Evolutionary conservation across 805 yeast genomes (phyloP), one percentile per base, ranked within the genome.

Genomic region (Starmerella kuoi): DNA sequence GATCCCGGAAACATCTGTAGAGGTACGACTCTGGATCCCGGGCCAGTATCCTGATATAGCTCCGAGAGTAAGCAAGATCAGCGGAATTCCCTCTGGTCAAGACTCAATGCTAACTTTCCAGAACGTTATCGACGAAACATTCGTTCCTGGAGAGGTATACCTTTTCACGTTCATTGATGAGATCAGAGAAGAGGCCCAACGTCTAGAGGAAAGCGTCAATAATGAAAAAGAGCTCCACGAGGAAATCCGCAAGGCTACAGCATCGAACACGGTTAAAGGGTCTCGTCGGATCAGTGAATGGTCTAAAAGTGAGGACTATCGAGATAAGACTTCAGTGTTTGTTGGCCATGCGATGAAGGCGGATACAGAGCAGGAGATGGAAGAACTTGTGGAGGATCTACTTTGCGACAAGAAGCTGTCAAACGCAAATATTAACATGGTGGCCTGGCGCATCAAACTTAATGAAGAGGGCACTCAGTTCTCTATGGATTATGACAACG

Each of bases 401-500:
- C 69, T 72, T 40, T 62, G 68, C 17, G 94, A 87, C 54, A 70
- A 74, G 28, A 79, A 75, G 58, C 68, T 91, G 14, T 59, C 76
- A 6, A 69, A 71, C 47, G 78, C 95, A 0, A 59, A 71, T 1
- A 97, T 88, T 60, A 78, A 79, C 47, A 91, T 91, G 77, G 72
- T 76, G 14, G 91, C 95, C 0, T 87, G 88, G 79, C 65, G 97
- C 48, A 79, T 91, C 3, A 67, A 68, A 42, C 59, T 69, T n/a
- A 59, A 56, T 0, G 62, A 62, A 22, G 83, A 77, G 0, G 37
- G 39, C 15, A 28, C 33, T 3, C 71, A 75, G 0, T 67, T 70
- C 28, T 71, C 68, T 37, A 91, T 83, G 53, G 96, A 91, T 53
- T 86, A 83, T 53, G 96, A 91, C 56, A 97, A 91, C 59, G 98